Evolutionary conservation across 768 basidiomycete genomes (phyloP).

Genomic region (Porpolomopsis calyptriformis): DNA sequence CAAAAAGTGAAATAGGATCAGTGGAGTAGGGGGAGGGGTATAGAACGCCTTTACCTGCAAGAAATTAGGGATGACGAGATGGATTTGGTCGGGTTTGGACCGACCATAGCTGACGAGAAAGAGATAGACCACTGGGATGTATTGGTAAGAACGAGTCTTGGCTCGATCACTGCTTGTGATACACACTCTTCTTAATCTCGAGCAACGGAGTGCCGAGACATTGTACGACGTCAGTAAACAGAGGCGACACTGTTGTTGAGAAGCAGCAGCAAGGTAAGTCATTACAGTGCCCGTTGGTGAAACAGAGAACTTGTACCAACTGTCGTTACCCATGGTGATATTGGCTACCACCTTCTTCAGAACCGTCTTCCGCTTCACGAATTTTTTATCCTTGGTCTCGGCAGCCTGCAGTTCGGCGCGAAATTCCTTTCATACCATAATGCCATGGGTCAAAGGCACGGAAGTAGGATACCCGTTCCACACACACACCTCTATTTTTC

Average conservation of each 20-base stretch:
- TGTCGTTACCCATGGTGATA: slow-evolving; percentile 99
- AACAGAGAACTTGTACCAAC: slow-evolving; percentile 46
- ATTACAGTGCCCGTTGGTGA: slow-evolving; percentile 13
- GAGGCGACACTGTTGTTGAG: slow-evolving; percentile 77
- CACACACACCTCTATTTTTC: slow-evolving; percentile 74
- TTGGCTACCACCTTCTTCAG: slow-evolving; percentile 98
- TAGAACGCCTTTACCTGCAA: slow-evolving; percentile 50
- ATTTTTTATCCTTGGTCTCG: slow-evolving; percentile 96
- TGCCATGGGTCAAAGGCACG: no score
- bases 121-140: slow-evolving; percentile 89
- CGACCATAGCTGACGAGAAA: slow-evolving; percentile 96
- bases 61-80: slow-evolving; percentile 83
- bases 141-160: neutral
- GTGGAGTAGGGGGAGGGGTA: neutral
- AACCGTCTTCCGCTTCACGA: slow-evolving; percentile 81
- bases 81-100: slow-evolving; percentile 86
- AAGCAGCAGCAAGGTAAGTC: slow-evolving; percentile 14
- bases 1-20: slow-evolving; percentile 11
- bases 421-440: slow-evolving; percentile 66
- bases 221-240: slow-evolving; percentile 93
- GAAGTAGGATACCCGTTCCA: no score
- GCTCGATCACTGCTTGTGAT: neutral
- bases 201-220: slow-evolving; percentile 90
- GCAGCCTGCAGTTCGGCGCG: slow-evolving; percentile 84
- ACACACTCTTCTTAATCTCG: slow-evolving; percentile 97